Conservation (phyloP, 768 basidiomycete species). For the Amanita brunnescens region DNA sequence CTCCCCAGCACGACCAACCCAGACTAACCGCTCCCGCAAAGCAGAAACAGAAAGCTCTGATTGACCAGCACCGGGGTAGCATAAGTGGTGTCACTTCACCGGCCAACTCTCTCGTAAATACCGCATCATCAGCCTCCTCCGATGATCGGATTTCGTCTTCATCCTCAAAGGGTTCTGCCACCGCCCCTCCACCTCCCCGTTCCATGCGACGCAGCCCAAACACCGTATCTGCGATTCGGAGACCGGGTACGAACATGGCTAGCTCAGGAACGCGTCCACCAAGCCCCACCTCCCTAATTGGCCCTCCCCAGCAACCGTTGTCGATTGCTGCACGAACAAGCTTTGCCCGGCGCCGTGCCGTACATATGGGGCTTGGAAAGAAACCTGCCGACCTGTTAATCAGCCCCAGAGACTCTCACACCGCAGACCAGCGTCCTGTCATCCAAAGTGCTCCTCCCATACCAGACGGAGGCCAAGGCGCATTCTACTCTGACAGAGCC, state of each 20-base stretch:
- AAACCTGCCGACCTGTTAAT: constrained; percentile 78
- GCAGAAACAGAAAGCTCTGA: constrained; percentile 63
- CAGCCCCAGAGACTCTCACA: constrained; percentile 53
- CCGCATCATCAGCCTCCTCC: constrained; percentile 13
- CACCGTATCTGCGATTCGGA: constrained; percentile 21
- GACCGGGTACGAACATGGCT: constrained; percentile 16
- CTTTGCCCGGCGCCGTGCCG: constrained; percentile 68
- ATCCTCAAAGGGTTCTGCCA: constrained; percentile 15
- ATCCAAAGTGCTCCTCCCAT: constrained; percentile 75
- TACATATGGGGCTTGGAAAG: constrained; percentile 46
- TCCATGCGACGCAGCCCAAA: constrained; percentile 30
- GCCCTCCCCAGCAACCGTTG: constrained; percentile 19
- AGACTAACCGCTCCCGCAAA: constrained; percentile 55
- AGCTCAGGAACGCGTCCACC: constrained; percentile 21
- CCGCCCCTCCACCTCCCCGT: constrained; percentile 12
- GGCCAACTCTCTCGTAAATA: constrained; percentile 17
- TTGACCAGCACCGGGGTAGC: constrained; percentile 63
- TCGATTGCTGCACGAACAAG: constrained; percentile 31
- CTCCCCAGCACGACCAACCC: constrained; percentile 49
- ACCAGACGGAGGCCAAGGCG: constrained; percentile 37
- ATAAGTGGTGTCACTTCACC: constrained; percentile 33
- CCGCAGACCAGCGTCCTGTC: constrained; percentile 48
- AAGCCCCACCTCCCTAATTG: constrained; percentile 23
- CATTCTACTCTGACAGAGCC: constrained; percentile 36
- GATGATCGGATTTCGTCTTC: constrained; percentile 6